Conservation (phyloP, 2,329 filamentous ascomycete species). For the Xylaria sp. region DNA sequence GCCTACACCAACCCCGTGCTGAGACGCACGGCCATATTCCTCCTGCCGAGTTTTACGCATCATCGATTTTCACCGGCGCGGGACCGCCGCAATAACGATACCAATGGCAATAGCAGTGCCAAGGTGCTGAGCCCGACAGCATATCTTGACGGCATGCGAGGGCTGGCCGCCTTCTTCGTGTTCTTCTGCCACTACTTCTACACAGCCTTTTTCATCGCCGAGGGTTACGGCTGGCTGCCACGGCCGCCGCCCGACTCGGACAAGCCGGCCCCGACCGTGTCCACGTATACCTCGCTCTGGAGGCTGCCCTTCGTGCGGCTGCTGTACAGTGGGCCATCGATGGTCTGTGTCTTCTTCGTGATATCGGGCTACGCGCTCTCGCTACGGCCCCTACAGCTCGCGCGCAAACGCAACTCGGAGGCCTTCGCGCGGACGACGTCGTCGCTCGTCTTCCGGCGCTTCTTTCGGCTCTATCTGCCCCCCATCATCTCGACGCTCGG, state of each 20-base stretch:
- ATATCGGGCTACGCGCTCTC: constrained; percentile 67
- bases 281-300: constrained; percentile 51
- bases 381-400: constrained; percentile 57
- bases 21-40: constrained; percentile 49
- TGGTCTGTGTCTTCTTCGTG: constrained; percentile 67
- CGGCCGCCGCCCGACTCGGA: constrained; percentile 12
- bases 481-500: constrained; percentile 57
- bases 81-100: constrained; percentile 11
- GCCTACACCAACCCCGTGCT: constrained; percentile 42
- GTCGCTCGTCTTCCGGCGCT: constrained; percentile 58
- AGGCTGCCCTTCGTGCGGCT: constrained; percentile 61
- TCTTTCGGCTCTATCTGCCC: constrained; percentile 58
- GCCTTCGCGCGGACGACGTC: constrained; percentile 52
- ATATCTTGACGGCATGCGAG: constrained; percentile 64
- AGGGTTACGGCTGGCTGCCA: constrained; percentile 44
- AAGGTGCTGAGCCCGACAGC: constrained; percentile 57
- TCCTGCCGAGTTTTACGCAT: constrained; percentile 61
- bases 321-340: constrained; percentile 60
- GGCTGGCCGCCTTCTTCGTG: constrained; percentile 60
- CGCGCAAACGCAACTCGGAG: constrained; percentile 34
- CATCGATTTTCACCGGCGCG: constrained; percentile 41
- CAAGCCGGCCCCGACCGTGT: constrained; percentile 15
- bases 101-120: constrained; percentile 44
- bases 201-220: constrained; percentile 57
- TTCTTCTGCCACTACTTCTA: constrained; percentile 64